A percentile compares a stretch with the other conserved stretches of the same genome.
phyloP scores from a whole-genome alignment of 768 basidiomycete species.

The Chalciporus piperatus region DNA sequence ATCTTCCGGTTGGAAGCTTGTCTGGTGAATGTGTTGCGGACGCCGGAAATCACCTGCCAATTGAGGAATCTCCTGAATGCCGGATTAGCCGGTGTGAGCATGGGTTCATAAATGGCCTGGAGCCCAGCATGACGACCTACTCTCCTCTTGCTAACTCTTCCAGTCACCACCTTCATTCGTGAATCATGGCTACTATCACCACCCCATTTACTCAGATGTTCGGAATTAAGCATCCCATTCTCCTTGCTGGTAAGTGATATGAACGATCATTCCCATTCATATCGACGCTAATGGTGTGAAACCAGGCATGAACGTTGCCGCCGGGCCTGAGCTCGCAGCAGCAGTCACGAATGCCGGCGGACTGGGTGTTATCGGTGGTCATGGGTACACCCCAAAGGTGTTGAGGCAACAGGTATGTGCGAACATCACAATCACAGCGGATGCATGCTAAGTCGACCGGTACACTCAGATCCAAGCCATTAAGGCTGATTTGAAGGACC shows the following conservation, averaged over 20 bases:
- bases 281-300: not conserved
- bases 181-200: slow-evolving; percentile 51
- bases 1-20: no score
- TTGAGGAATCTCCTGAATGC: no score
- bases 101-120: slow-evolving; percentile 3
- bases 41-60: no score
- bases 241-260: slow-evolving; percentile 63
- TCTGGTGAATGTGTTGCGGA: no score
- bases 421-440: not conserved
- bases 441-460: slow-evolving; percentile 6
- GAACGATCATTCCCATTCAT: slow-evolving; percentile 31
- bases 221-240: slow-evolving; percentile 82
- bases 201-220: slow-evolving; percentile 91
- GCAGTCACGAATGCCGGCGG: slow-evolving; percentile 95
- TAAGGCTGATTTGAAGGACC: slow-evolving; percentile 70
- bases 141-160: not conserved
- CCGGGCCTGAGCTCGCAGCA: slow-evolving; percentile 82
- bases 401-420: slow-evolving; percentile 69
- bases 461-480: slow-evolving; percentile 59
- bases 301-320: slow-evolving; percentile 63
- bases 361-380: slow-evolving; percentile 88
- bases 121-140: not conserved
- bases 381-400: slow-evolving; percentile 81
- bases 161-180: not conserved
- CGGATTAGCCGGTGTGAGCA: no score